These are phyloP conservation scores for Eucalyptus erythrocorys DNA, from an alignment of 345 rosid genomes.

Conservation along the genomic window DNA sequence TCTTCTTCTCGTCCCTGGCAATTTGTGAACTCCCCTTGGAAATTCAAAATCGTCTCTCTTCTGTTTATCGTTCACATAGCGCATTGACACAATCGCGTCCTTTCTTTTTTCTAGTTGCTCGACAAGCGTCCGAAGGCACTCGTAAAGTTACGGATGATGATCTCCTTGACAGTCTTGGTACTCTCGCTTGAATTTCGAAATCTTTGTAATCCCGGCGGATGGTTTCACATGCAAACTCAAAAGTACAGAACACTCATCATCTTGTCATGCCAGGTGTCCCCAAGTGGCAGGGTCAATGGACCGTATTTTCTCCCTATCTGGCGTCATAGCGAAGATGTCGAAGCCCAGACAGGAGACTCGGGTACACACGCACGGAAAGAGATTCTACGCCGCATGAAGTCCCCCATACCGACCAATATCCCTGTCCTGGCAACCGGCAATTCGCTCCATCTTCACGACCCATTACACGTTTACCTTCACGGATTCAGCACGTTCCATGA, in stretches of 20 bases:
- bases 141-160: neutral
- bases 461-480: neutral
- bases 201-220: neutral
- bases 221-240: neutral
- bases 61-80: neutral
- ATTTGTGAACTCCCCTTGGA: neutral
- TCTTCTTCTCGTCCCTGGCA: neutral
- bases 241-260: neutral
- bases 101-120: neutral
- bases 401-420: neutral
- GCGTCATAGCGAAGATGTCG: neutral
- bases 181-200: neutral
- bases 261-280: neutral
- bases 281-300: neutral
- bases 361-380: neutral
- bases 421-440: neutral
- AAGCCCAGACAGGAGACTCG: neutral
- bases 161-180: neutral
- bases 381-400: neutral
- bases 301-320: neutral
- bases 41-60: neutral
- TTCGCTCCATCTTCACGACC: neutral
- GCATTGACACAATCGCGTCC: neutral
- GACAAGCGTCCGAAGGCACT: neutral
- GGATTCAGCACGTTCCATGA: neutral